Conservation (phyloP, 192 early-diverging fungal genomes). For the Coemansia sp. region DNA sequence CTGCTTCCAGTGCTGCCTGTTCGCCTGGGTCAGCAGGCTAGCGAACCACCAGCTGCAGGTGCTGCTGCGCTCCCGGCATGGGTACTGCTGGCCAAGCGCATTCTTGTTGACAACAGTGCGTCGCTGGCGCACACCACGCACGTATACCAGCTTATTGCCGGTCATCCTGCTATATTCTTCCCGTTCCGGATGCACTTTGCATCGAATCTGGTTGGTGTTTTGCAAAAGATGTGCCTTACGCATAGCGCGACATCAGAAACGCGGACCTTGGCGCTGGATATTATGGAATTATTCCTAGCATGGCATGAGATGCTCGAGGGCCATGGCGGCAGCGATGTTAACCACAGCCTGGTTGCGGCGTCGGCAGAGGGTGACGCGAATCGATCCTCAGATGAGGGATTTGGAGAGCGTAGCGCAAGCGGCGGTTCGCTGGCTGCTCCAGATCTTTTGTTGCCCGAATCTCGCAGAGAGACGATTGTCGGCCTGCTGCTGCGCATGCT, state of each 20-base stretch:
- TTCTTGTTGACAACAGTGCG: conserved; percentile 93
- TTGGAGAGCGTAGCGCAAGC: not conserved
- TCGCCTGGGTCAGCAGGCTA: conserved; percentile 59
- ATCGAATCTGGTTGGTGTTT: conserved; percentile 79
- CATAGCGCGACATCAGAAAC: conserved; percentile 85
- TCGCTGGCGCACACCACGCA: conserved; percentile 84
- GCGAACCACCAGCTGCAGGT: conserved; percentile 25
- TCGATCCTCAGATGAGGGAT: not conserved
- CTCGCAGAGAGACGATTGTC: conserved; percentile 46
- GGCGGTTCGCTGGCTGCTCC: not conserved
- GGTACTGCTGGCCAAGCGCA: conserved; percentile 82
- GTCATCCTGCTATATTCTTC: conserved; percentile 88
- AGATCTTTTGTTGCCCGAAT: conserved; percentile 35
- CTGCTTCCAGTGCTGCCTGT: conserved; percentile 88
- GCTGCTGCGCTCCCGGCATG: conserved; percentile 66
- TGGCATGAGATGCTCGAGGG: conserved; percentile 81
- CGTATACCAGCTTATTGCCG: conserved; percentile 88
- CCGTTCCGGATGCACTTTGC: conserved; percentile 86
- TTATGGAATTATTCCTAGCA: conserved; percentile 83
- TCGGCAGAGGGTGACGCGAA: not conserved
- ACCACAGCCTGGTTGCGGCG: not conserved
- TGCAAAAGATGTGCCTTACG: conserved; percentile 85
- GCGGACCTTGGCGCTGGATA: conserved; percentile 79
- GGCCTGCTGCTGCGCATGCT: conserved; percentile 50
- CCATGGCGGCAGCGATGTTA: conserved; percentile 8